Base-by-base conservation (phyloP, 1,284 basidiomycete species). In the Vanrija sp. region DNA sequence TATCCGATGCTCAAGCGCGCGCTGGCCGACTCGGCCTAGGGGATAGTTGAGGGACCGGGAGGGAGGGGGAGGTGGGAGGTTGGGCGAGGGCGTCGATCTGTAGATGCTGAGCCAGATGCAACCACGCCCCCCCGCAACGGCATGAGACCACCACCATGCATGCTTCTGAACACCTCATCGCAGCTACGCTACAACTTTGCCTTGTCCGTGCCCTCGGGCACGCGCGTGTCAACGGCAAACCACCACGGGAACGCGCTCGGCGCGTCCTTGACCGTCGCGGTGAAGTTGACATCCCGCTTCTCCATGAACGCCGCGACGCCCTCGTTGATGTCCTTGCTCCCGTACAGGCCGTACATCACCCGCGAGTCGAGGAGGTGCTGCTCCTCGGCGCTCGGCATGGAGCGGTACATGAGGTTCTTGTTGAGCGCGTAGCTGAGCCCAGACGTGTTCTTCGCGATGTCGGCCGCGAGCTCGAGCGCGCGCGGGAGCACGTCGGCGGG, bases 291-390 rank as follows among this genome's bases (percentile, higher is more conserved):
- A 6, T n/a, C 43, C 4, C 59, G 46, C 52, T 60, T 60, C 52
- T 60, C 52, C 6, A 60, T 39, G 50, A 60, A 60, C 23, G 52
- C 12, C 43, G 43, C 26, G 43, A 60, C 59, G 47, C 59, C 59
- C 52, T 60, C 59, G n/a, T 54, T 60, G 52, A 49, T 52, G 47
- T 60, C 59, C 6, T 43, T 19, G 10, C 43, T 43, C 4, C 18
- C 16, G 44, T 52, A 60, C 23, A 60, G 34, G 23, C 39, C n/a
- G 40, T 46, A 54, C 38, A 60, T 26, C 47, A 60, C 19, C 29
- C 55, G 52, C 39, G 46, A 50, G 47, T 60, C 59, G 47, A 60
- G 59, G 14, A 60, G 59, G 50, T 60, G 59, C 55, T 60, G 59
- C 46, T 45, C 59, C 55, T 60, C 59, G 23, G 59, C 55, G 15